phyloP scores from a whole-genome alignment of 2,329 filamentous ascomycete species.

The Scedosporium dehoogii region DNA sequence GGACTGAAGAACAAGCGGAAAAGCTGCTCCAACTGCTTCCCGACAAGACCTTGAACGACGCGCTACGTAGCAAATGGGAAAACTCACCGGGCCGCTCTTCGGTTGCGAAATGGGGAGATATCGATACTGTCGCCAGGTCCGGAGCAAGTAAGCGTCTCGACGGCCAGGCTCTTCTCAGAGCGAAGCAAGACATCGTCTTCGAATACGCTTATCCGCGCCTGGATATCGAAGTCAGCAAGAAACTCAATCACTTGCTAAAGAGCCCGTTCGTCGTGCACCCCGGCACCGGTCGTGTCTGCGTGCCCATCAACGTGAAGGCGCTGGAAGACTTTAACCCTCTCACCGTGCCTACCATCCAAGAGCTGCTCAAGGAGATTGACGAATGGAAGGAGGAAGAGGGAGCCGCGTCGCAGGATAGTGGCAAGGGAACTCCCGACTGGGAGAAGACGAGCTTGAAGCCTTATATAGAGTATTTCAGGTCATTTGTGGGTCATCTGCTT shows the following conservation, averaged over 20 bases:
- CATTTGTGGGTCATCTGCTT: conserved; percentile 68
- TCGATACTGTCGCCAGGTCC: conserved; percentile 73
- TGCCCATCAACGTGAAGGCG: conserved; percentile 71
- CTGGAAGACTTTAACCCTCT: conserved; percentile 82
- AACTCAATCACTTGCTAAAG: conserved; percentile 95
- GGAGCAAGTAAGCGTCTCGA: conserved; percentile 66
- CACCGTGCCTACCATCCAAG: conserved; percentile 77
- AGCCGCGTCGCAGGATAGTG: conserved; percentile 18
- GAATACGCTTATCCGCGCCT: conserved; percentile 97
- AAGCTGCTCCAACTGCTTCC: conserved; percentile 78
- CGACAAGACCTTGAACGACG: conserved; percentile 65
- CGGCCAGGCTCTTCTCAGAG: conserved; percentile 63
- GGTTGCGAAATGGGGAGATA: conserved; percentile 84
- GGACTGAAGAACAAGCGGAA: conserved; percentile 56
- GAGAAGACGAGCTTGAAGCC: conserved; percentile 94
- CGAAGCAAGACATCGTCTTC: conserved; percentile 90
- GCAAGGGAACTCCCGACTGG: conserved; percentile 61
- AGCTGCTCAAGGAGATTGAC: conserved; percentile 78
- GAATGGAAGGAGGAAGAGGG: conserved; percentile 49
- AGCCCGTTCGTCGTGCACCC: conserved; percentile 95
- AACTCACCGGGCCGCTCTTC: conserved; percentile 69
- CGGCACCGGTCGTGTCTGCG: conserved; percentile 86
- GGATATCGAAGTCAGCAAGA: conserved; percentile 95
- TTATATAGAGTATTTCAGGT: conserved; percentile 81
- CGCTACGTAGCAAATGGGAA: conserved; percentile 84